Base-by-base conservation (phyloP, 805 yeast genomes). In the Candida maesae region DNA sequence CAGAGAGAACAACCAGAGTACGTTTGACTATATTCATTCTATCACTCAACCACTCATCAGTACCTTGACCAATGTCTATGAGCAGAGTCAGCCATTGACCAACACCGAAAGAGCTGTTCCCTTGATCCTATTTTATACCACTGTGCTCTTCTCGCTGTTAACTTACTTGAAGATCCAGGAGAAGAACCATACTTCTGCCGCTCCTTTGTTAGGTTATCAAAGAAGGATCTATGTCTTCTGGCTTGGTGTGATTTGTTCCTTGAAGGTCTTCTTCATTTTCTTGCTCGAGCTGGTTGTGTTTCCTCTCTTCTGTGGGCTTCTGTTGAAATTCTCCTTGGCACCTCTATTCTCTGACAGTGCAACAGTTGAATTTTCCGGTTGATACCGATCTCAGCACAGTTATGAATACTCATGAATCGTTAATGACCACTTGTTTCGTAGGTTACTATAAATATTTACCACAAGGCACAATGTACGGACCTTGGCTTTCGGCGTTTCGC, bases 261-360 rank as follows among this genome's bases (percentile, higher is more conserved):
- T 80, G 18, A 91, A 90, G 58, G 95, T 91, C 12, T 76, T 86
- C 42, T 53, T 75, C 11, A 73, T 93, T 19, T 84, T 90, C 55
- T 73, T 81, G 5, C 73, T 87, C 35, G 99, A 93, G 58, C 71
- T 89, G 37, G 71, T 84, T n/a, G 67, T 82, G 6, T 91, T 93
- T 66, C 99, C 99, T 1, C 70, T 84, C 0, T 79, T 79, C 52
- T 89, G 97, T 55, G 99, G 99, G 2, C 61, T 77, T 49, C 73
- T 88, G 55, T 60, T 91, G 20, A 90, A 84, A 51, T 66, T 83
- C 44, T 81, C 88, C 3, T 47, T 81, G 4, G 67, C 81, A 4
- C 93, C 95, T 1, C 50, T 84, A 3, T 52, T 79, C 16, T 13
- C 39, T 12, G 21, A 19, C 4, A 25, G n/a, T 6, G 12, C 9